Evolutionary conservation across 305 asterid genomes (phyloP).

Genomic region (Fraxinus greggii): DNA sequence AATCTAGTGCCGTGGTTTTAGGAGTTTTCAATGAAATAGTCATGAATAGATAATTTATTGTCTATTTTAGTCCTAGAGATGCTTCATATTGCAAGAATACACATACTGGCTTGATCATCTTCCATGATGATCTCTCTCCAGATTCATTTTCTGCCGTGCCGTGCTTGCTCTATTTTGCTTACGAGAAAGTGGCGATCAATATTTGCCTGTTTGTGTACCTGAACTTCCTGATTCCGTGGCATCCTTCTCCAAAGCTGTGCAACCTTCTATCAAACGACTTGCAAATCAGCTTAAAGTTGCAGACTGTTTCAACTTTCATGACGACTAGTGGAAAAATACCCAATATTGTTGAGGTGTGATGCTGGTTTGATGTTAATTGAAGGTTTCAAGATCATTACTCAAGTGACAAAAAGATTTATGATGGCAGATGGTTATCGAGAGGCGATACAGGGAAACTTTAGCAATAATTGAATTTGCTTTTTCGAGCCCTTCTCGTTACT

Average conservation of each 20-base stretch:
- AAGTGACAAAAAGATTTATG: conserved; percentile 11
- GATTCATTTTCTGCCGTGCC: conserved; percentile 95
- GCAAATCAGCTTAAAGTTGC: conserved; percentile 64
- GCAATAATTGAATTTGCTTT: conserved; percentile 1
- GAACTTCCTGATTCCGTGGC: conserved; percentile 69
- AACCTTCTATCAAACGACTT: conserved; percentile 57
- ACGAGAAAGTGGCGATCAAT: conserved; percentile 47
- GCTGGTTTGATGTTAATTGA: background rate
- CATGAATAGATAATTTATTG: background rate
- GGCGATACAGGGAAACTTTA: background rate
- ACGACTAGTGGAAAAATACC: conserved; percentile 4
- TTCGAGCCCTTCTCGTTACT: background rate
- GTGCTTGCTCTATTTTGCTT: conserved; percentile 60
- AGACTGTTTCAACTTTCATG: conserved; percentile 50
- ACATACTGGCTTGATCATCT: background rate
- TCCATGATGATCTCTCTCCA: conserved; percentile 33
- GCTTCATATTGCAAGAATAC: background rate
- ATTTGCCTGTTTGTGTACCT: conserved; percentile 74
- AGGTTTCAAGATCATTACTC: background rate
- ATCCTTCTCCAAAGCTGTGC: conserved; percentile 60
- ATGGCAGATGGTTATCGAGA: background rate
- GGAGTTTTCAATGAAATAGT: background rate
- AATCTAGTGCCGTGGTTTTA: background rate
- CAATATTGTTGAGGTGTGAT: conserved; percentile 7
- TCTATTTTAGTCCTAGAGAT: background rate